Evolutionary conservation across 202 grass and related monocot species (phyloP), one percentile per base, ranked within the genome.

Genomic region (Hordeum pubiflorum): DNA sequence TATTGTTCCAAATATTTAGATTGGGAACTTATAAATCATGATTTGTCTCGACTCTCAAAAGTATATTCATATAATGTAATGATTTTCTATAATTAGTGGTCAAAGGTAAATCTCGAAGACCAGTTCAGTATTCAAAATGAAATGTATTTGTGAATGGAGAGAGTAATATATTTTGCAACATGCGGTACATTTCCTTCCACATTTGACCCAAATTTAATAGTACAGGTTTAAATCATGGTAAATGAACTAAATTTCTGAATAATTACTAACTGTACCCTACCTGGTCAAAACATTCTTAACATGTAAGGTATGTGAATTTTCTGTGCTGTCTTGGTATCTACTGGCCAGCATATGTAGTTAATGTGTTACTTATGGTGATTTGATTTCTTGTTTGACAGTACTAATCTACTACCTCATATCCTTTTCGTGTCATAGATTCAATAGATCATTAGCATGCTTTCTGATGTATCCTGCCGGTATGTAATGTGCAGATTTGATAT

Each of bases 401-500:
- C 44, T 76, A 43, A 72, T 69, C 34, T 44, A 56, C 37, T 72
- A 73, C 60, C 69, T 80, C 60, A 43, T 68, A 22, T 73, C 56
- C 10, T 80, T 54, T 66, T 34, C 9, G 50, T 88, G 48, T 63
- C 39, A 40, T 69, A 46, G 10, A 85, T 85, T 78, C 46, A 62
- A 18, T 84, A 62, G 75, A 38, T 72, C 63, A 17, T 80, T 84
- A 36, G 6, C 22, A 78, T 4, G n/a, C 46, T 54, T 87, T 72
- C 81, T 74, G 55, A 82, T 63, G 41, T 79, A 48, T 89, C 59
- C 46, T 81, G 13, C 43, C 86, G 68, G 26, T 79, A 38, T 65
- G 62, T 31, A 22, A 62, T 85, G 20, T 38, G 40, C 86, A 97
- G 94, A 83, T 97, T 89, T 83, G 86, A 91, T 86, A 81, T 97